Percentiles rank a stretch among this genome's conserved stretches.
phyloP scores from a whole-genome alignment of 2,329 filamentous ascomycete genomes.

The Botrytis cinerea region DNA sequence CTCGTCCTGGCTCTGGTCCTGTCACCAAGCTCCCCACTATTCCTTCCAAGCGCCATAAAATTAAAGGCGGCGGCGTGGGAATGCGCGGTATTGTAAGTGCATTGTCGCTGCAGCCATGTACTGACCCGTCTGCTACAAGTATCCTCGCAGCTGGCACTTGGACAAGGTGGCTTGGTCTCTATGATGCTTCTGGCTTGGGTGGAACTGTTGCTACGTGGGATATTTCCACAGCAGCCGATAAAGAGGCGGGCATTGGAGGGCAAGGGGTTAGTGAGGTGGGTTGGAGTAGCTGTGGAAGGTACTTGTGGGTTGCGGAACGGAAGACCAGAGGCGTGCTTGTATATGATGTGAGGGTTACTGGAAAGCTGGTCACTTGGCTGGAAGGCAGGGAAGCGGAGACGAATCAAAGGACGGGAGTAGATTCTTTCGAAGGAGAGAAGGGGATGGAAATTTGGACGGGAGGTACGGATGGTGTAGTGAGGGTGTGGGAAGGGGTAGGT shows the following conservation, averaged over 20 bases:
- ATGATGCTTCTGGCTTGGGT: slow-evolving; percentile 59
- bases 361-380: slow-evolving; percentile 57
- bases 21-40: slow-evolving; percentile 59
- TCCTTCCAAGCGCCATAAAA: slow-evolving; percentile 58
- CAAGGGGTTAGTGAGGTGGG: slow-evolving; percentile 62
- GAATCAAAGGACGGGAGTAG: slow-evolving; percentile 58
- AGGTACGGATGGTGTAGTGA: slow-evolving; percentile 54
- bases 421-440: slow-evolving; percentile 52
- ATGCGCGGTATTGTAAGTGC: slow-evolving; percentile 64
- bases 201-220: slow-evolving; percentile 60
- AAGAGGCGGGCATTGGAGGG: slow-evolving; percentile 54
- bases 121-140: slow-evolving; percentile 35
- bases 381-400: slow-evolving; percentile 52
- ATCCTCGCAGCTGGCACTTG: slow-evolving; percentile 61
- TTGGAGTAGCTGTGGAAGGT: slow-evolving; percentile 65
- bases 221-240: slow-evolving; percentile 56
- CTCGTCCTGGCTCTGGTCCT: slow-evolving; percentile 55
- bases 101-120: slow-evolving; percentile 48
- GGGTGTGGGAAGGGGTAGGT: slow-evolving; percentile 61
- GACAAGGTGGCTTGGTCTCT: slow-evolving; percentile 63
- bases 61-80: slow-evolving; percentile 62
- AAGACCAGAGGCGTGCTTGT: slow-evolving; percentile 57
- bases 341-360: slow-evolving; percentile 63
- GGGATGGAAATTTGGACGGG: slow-evolving; percentile 66
- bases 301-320: slow-evolving; percentile 63